Percentiles rank a stretch among this genome's conserved stretches.
Evolutionary conservation across 2,329 filamentous ascomycete species (phyloP).

Genomic region (Calonectria pseudoturangicola): DNA sequence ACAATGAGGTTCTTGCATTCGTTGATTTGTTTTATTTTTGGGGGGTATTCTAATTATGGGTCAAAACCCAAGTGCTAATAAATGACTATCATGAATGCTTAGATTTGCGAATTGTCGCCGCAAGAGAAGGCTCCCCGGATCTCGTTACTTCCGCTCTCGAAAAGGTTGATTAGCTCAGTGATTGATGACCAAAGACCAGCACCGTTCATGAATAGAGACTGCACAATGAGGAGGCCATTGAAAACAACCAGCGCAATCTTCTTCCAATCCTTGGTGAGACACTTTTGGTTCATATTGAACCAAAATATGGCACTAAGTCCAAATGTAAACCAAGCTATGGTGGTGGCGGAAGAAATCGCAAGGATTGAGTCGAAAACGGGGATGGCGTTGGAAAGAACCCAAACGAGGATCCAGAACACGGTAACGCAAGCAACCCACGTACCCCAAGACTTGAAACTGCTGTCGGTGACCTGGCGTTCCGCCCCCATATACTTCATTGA

Average conservation of each 20-base stretch:
- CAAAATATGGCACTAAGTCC: slow-evolving; percentile 59
- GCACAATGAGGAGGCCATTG: slow-evolving; percentile 56
- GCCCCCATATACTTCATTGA: slow-evolving; percentile 57
- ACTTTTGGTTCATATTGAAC: slow-evolving; percentile 58
- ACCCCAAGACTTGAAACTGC: slow-evolving; percentile 58
- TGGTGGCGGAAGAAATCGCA: slow-evolving; percentile 58
- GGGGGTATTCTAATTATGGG: background rate
- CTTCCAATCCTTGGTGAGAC: slow-evolving; percentile 48
- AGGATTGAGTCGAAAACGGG: slow-evolving; percentile 62
- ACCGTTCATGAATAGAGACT: slow-evolving; percentile 59
- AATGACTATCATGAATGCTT: background rate
- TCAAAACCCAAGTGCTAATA: background rate
- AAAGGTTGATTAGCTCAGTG: slow-evolving; percentile 55
- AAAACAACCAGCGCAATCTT: slow-evolving; percentile 45
- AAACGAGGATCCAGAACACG: slow-evolving; percentile 57
- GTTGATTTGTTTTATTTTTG: background rate
- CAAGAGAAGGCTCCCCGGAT: slow-evolving; percentile 58
- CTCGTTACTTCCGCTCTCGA: slow-evolving; percentile 48
- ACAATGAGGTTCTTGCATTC: background rate
- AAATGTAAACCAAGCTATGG: slow-evolving; percentile 61
- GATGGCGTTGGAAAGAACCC: slow-evolving; percentile 60
- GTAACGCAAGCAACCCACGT: slow-evolving; percentile 58
- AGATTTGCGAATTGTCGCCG: slow-evolving; percentile 58
- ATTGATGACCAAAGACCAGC: slow-evolving; percentile 60
- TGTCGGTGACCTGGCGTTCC: slow-evolving; percentile 57